These are phyloP conservation scores for Nepenthes mirabilis DNA, from an alignment of 148 eudicot species.

Conservation along the genomic window DNA sequence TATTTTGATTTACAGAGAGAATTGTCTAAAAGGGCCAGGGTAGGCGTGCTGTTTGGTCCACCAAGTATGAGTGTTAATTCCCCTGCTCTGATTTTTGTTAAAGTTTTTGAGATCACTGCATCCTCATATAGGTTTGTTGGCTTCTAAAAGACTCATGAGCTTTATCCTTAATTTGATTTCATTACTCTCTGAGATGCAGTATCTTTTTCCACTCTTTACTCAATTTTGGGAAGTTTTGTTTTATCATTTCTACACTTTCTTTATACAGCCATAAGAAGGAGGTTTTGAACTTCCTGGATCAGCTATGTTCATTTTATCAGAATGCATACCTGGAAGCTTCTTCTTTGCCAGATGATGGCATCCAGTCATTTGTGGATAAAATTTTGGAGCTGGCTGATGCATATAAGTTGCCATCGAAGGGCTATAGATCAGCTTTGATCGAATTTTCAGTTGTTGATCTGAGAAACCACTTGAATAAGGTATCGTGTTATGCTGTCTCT, in stretches of 20 bases:
- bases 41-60: constrained; percentile 63
- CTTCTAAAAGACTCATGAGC: not conserved
- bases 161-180: not conserved
- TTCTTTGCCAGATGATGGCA: constrained; percentile 25
- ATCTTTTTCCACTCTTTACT: not conserved
- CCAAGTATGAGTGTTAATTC: constrained; percentile 27
- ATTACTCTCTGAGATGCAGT: not conserved
- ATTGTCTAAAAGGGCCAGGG: constrained; percentile 69
- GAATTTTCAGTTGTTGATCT: constrained; percentile 42
- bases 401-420: constrained; percentile 44
- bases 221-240: not conserved
- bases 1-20: constrained; percentile 32
- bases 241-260: constrained; percentile 1
- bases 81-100: constrained; percentile 50
- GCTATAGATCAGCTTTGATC: constrained; percentile 32
- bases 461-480: constrained; percentile 57
- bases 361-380: constrained; percentile 45
- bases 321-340: constrained; percentile 29
- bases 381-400: constrained; percentile 47
- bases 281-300: constrained; percentile 66
- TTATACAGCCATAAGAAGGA: constrained; percentile 71
- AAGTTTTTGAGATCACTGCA: constrained; percentile 50
- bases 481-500: constrained; percentile 5
- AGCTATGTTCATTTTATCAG: constrained; percentile 60
- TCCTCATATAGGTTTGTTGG: constrained; percentile 59